Evolutionary conservation across 352 stramenopile genomes (phyloP).

Genomic region (Thraustochytrium aureum): DNA sequence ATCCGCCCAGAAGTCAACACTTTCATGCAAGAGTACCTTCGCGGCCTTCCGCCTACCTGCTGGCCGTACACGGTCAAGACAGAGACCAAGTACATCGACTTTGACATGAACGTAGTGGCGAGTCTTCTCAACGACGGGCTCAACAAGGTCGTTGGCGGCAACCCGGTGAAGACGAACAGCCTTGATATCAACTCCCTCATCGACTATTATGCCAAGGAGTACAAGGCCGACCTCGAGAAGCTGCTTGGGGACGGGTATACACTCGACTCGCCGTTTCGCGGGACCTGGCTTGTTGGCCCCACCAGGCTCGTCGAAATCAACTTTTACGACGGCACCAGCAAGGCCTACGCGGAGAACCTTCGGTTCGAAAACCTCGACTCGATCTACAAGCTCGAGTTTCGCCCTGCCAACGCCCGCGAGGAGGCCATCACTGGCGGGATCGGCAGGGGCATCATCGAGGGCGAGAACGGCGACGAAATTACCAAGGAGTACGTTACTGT

Average conservation of each 20-base stretch:
- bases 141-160: slow-evolving; percentile 14
- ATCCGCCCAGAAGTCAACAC: neutral
- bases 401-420: neutral
- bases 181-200: slow-evolving; percentile 31
- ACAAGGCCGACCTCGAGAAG: neutral
- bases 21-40: neutral
- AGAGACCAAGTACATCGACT: neutral
- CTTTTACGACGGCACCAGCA: neutral
- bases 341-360: neutral
- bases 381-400: neutral
- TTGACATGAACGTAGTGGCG: neutral
- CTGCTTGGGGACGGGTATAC: neutral
- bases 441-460: neutral
- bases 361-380: slow-evolving; percentile 17
- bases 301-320: neutral
- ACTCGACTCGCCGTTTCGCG: neutral
- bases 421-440: neutral
- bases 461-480: neutral
- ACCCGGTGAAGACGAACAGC: slow-evolving; percentile 3
- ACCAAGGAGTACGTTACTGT: neutral
- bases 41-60: neutral
- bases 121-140: neutral
- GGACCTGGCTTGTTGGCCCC: neutral
- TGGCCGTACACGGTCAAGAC: neutral
- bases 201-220: neutral